phyloP scores from a whole-genome alignment of 2,329 filamentous ascomycete genomes.

The Amylocarpus encephaloides region DNA sequence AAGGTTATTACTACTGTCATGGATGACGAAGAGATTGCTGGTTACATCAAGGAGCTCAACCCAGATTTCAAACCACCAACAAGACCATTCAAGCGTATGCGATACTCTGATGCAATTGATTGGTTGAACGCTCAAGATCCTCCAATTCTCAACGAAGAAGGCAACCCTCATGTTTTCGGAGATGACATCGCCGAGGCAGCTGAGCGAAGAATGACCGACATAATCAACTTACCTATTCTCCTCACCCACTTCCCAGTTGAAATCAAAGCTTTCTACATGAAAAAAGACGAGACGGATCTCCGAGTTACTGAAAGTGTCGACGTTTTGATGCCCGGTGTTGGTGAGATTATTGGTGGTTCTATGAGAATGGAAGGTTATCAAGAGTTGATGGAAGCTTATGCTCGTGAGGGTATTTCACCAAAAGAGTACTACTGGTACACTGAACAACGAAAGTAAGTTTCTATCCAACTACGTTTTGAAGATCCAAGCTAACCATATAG shows the following conservation, averaged over 20 bases:
- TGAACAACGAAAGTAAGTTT: slow-evolving; percentile 76
- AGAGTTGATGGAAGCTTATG: slow-evolving; percentile 82
- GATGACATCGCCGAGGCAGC: slow-evolving; percentile 98
- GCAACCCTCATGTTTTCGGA: slow-evolving; percentile 81
- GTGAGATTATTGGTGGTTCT: slow-evolving; percentile 91
- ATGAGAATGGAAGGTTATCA: slow-evolving; percentile 95
- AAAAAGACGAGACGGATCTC: slow-evolving; percentile 70
- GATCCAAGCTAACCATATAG: slow-evolving; percentile 35
- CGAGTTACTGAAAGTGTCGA: slow-evolving; percentile 93
- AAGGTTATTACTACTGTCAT: slow-evolving; percentile 65
- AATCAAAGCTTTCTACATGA: slow-evolving; percentile 99
- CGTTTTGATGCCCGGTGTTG: slow-evolving; percentile 79
- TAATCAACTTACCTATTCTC: slow-evolving; percentile 91
- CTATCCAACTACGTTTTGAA: neutral
- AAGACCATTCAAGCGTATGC: slow-evolving; percentile 90
- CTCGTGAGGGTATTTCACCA: slow-evolving; percentile 77
- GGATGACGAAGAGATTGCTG: slow-evolving; percentile 64
- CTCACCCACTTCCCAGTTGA: slow-evolving; percentile 94
- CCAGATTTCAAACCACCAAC: slow-evolving; percentile 76
- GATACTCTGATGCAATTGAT: slow-evolving; percentile 86
- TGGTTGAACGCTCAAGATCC: slow-evolving; percentile 83
- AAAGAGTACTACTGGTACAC: slow-evolving; percentile 97
- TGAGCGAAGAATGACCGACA: slow-evolving; percentile 94
- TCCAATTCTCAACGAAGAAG: slow-evolving; percentile 84
- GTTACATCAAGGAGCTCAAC: slow-evolving; percentile 79